Percentiles rank a stretch among this genome's conserved stretches.
Conservation (phyloP, 2,329 filamentous ascomycete species). For the Ceratocystiopsis minuta region DNA sequence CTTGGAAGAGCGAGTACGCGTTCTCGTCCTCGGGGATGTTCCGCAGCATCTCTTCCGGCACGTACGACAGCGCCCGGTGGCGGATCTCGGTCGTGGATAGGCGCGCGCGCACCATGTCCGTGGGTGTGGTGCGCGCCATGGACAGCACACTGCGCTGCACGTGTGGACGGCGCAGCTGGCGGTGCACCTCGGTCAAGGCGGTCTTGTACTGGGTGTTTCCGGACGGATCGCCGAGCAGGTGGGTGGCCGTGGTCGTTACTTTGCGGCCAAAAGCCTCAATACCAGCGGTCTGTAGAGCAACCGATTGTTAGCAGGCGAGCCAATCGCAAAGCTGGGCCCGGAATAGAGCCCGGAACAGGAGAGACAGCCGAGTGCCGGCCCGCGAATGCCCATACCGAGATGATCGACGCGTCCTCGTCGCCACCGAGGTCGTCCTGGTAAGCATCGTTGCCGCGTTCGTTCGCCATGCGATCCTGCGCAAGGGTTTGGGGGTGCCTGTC, state of each 20-base stretch:
- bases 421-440: conserved; percentile 26
- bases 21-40: conserved; percentile 80
- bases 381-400: conserved; percentile 18
- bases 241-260: conserved; percentile 80
- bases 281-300: conserved; percentile 50
- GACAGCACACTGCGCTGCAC: conserved; percentile 84
- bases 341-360: too few species aligned
- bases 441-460: conserved; percentile 23
- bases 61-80: conserved; percentile 71
- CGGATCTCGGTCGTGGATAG: conserved; percentile 86
- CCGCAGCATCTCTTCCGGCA: conserved; percentile 74
- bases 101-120: conserved; percentile 79
- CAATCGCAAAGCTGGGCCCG: too few species aligned
- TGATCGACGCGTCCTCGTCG: conserved; percentile 30
- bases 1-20: conserved; percentile 85
- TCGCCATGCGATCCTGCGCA: conserved; percentile 11
- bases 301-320: neutral
- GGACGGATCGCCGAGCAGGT: conserved; percentile 57
- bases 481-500: too few species aligned
- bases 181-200: conserved; percentile 78
- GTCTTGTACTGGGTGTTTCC: conserved; percentile 56
- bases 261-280: conserved; percentile 88
- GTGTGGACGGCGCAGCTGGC: conserved; percentile 65
- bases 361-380: too few species aligned
- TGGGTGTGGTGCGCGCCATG: conserved; percentile 78